phyloP scores from a whole-genome alignment of 495 filamentous ascomycete genomes.

The Penicillium coffeae region DNA sequence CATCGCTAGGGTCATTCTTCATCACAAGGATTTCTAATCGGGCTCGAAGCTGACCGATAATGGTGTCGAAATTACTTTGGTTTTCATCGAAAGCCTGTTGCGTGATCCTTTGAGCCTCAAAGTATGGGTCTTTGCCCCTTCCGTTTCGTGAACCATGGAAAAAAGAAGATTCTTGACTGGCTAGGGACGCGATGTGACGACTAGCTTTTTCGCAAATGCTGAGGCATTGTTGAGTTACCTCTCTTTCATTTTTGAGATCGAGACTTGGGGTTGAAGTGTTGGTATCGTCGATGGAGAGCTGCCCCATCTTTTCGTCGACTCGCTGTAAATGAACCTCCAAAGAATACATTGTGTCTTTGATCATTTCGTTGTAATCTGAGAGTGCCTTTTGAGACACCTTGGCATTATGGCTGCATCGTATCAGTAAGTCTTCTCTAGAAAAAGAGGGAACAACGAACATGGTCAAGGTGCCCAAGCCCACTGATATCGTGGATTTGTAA shows the following conservation, averaged over 20 bases:
- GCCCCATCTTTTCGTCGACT: neutral
- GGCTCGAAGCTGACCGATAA: conserved; percentile 22
- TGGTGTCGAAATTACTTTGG: conserved; percentile 16
- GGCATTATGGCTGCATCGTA: neutral
- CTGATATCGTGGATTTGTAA: conserved; percentile 27
- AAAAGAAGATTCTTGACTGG: conserved; percentile 11
- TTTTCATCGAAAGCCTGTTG: conserved; percentile 18
- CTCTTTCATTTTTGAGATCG: conserved; percentile 1
- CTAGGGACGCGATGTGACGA: conserved; percentile 8
- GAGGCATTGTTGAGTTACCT: conserved; percentile 1
- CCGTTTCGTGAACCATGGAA: neutral
- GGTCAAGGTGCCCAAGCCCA: conserved; percentile 22
- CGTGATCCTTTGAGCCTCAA: conserved; percentile 5
- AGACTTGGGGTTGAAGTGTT: neutral
- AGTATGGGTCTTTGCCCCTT: neutral
- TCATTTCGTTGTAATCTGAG: conserved; percentile 2
- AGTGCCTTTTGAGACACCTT: conserved; percentile 1
- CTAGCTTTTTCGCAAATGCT: conserved; percentile 1
- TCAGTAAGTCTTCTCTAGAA: neutral
- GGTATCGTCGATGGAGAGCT: neutral
- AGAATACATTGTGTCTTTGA: neutral
- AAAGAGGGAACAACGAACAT: conserved; percentile 15
- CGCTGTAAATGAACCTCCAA: neutral
- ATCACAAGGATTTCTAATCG: conserved; percentile 20
- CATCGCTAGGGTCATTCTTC: conserved; percentile 12